Evolutionary conservation across 2,329 filamentous ascomycete genomes (phyloP).

Genomic region (Aureobasidium sp.): DNA sequence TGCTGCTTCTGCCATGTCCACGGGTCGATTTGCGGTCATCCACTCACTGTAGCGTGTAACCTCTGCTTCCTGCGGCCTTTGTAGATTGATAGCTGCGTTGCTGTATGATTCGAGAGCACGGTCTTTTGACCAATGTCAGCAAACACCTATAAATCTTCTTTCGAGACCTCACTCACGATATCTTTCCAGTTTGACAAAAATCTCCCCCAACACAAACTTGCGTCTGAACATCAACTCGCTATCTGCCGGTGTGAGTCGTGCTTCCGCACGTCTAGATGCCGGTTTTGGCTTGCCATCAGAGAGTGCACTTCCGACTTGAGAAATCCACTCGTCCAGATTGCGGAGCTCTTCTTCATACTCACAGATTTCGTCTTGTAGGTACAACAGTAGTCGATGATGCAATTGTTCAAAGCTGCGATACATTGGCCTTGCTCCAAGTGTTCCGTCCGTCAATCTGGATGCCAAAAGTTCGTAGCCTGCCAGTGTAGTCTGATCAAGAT

Average conservation of each 20-base stretch:
- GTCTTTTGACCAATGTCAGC: constrained; percentile 37
- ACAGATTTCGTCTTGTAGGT: constrained; percentile 77
- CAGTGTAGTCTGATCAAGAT: constrained; percentile 25
- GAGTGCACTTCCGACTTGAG: constrained; percentile 30
- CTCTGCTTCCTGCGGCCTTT: constrained; percentile 46
- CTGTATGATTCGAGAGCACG: constrained; percentile 55
- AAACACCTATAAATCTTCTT: constrained; percentile 21
- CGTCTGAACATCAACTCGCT: constrained; percentile 54
- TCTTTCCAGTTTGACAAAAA: constrained; percentile 59
- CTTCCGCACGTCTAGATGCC: constrained; percentile 55
- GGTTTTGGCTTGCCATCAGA: constrained; percentile 31
- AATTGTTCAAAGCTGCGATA: constrained; percentile 78
- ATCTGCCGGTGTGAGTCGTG: constrained; percentile 35
- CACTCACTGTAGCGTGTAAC: constrained; percentile 50
- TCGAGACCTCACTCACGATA: constrained; percentile 50
- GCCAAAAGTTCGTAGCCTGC: constrained; percentile 59
- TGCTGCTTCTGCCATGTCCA: constrained; percentile 52
- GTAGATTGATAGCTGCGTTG: constrained; percentile 45
- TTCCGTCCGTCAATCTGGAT: neutral
- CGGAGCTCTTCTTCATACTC: constrained; percentile 75
- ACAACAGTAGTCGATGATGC: constrained; percentile 73
- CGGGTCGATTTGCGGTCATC: constrained; percentile 47
- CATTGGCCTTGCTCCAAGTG: constrained; percentile 46
- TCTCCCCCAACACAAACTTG: constrained; percentile 54
- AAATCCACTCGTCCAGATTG: constrained; percentile 56